These are phyloP conservation scores for Primulina eburnea DNA, from an alignment of 257 asterid genomes.

Conservation along the genomic window DNA sequence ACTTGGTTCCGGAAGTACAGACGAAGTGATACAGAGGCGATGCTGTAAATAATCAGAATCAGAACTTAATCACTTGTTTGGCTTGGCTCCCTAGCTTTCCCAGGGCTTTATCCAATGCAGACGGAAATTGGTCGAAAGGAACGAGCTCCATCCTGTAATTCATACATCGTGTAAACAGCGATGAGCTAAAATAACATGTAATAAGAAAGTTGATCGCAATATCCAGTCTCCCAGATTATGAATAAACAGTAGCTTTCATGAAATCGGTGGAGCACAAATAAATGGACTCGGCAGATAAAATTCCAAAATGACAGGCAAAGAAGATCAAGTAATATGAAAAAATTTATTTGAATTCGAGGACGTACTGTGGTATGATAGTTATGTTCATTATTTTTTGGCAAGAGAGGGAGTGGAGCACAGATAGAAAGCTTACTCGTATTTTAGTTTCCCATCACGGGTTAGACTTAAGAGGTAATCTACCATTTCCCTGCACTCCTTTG, in stretches of 20 bases:
- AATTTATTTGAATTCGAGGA: neutral
- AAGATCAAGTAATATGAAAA: neutral
- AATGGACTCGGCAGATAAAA: too few relatives aligned
- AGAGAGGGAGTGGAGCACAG: conserved; percentile 6
- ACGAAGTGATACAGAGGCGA: neutral
- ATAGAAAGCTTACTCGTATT: conserved; percentile 57
- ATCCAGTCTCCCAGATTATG: neutral
- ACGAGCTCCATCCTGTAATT: conserved; percentile 75
- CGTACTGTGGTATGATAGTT: neutral
- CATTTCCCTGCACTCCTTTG: conserved; percentile 66
- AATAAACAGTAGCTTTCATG: neutral
- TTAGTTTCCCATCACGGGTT: conserved; percentile 62
- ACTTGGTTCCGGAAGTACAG: neutral
- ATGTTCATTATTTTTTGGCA: neutral
- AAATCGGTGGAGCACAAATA: neutral
- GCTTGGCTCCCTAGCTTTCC: conserved; percentile 92
- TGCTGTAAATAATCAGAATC: neutral
- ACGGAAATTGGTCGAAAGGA: conserved; percentile 58
- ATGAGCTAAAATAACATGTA: neutral
- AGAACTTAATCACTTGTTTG: conserved; percentile 82
- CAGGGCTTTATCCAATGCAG: conserved; percentile 76
- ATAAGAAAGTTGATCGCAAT: neutral
- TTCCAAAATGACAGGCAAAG: neutral
- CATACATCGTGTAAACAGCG: neutral
- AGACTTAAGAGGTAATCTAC: conserved; percentile 70